A percentile compares a stretch with the other conserved stretches of the same genome.
These are phyloP conservation scores for Hyaloscypha variabilis DNA, from an alignment of 495 filamentous ascomycete genomes.

Conservation along the genomic window DNA sequence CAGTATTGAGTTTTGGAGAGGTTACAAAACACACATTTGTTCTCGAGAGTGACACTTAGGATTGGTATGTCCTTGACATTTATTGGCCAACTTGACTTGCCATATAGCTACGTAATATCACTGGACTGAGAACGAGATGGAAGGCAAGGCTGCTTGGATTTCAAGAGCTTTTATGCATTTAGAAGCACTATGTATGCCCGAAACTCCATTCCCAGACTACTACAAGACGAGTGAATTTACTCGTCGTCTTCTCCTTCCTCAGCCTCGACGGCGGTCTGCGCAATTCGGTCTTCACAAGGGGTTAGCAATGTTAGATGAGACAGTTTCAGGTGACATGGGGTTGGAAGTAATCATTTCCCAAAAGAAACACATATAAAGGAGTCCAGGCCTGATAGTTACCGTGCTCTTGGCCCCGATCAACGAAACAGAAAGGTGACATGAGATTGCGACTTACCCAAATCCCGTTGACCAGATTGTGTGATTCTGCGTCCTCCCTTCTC, in stretches of 20 bases:
- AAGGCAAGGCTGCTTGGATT: neutral
- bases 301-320: neutral
- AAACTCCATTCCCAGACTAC: constrained; percentile 21
- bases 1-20: too few relatives aligned
- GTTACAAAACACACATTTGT: too few relatives aligned
- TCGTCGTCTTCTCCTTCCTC: constrained; percentile 63
- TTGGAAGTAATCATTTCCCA: too few relatives aligned
- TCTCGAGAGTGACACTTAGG: neutral
- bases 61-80: neutral
- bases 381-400: too few relatives aligned
- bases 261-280: constrained; percentile 71
- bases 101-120: neutral
- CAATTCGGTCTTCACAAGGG: constrained; percentile 52
- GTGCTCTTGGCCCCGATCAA: neutral
- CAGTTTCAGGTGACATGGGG: too few relatives aligned
- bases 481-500: constrained; percentile 97
- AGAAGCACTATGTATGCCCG: constrained; percentile 23
- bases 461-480: constrained; percentile 94
- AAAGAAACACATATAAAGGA: too few relatives aligned
- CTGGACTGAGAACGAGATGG: neutral
- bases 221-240: neutral
- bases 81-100: neutral
- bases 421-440: neutral
- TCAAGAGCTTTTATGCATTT: constrained; percentile 24
- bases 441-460: constrained; percentile 70